A percentile compares a stretch with the other conserved stretches of the same genome.
Conservation (phyloP, 129 eudicot species). For the Logfia minima region DNA sequence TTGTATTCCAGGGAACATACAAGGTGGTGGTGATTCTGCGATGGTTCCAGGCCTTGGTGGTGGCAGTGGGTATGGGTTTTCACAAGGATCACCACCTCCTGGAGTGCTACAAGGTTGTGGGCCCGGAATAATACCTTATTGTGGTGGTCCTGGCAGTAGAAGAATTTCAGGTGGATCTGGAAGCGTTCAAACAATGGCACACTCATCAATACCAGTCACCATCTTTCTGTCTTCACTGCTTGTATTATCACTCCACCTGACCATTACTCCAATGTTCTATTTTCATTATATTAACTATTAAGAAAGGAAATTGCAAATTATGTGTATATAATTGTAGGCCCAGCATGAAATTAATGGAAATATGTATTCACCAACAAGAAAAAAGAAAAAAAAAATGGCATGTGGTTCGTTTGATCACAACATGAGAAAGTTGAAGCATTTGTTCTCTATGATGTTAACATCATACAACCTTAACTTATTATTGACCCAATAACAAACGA, state of each 20-base stretch:
- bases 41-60: neutral
- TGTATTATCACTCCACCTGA: conserved; percentile 20
- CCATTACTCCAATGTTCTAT: conserved; percentile 20
- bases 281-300: conserved; percentile 20
- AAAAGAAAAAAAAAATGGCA: neutral
- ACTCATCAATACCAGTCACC: conserved; percentile 18
- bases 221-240: conserved; percentile 26
- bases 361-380: conserved; percentile 19
- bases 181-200: conserved; percentile 28
- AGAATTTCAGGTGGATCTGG: conserved; percentile 30
- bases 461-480: conserved; percentile 20
- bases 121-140: conserved; percentile 35
- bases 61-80: conserved; percentile 10
- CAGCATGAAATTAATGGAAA: neutral
- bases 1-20: conserved; percentile 19
- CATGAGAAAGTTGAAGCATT: conserved; percentile 12
- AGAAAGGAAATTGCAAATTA: neutral
- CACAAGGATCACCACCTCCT: conserved; percentile 27
- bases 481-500: conserved; percentile 26
- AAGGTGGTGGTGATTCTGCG: conserved; percentile 24
- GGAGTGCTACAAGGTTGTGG: conserved; percentile 44
- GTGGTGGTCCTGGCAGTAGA: conserved; percentile 35
- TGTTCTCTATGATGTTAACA: conserved; percentile 25
- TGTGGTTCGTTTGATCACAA: conserved; percentile 19
- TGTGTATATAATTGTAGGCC: conserved; percentile 22